Evolutionary conservation across 1,284 basidiomycete species (phyloP).

Genomic region (Naganishia sp.): DNA sequence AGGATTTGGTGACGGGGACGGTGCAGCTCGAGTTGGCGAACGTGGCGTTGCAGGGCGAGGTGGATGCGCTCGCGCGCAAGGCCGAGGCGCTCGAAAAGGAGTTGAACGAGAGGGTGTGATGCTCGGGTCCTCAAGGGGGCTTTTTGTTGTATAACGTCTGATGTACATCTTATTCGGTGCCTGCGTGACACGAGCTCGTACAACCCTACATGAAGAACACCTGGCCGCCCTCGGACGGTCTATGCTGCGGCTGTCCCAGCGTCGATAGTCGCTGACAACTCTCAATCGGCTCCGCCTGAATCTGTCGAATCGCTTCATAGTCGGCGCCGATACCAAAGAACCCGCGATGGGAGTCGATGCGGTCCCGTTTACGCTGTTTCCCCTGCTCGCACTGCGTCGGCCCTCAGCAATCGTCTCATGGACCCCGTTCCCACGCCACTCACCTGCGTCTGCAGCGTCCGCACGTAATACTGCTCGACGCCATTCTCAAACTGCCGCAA

Average conservation of each 20-base stretch:
- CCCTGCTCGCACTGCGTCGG: constrained; percentile 42
- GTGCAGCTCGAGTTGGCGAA: constrained; percentile 54
- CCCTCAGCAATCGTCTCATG: too few relatives aligned
- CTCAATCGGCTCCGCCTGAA: constrained; percentile 48
- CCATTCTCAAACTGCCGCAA: constrained; percentile 53
- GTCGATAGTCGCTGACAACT: constrained; percentile 72
- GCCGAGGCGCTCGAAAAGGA: constrained; percentile 46
- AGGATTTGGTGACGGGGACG: constrained; percentile 48
- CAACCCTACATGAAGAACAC: constrained; percentile 23
- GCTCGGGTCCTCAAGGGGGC: not conserved
- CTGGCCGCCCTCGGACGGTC: constrained; percentile 13
- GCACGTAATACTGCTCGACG: constrained; percentile 71
- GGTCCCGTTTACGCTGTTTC: constrained; percentile 41
- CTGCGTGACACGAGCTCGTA: not conserved
- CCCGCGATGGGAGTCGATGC: constrained; percentile 73
- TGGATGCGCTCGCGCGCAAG: constrained; percentile 44
- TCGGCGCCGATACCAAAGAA: constrained; percentile 86
- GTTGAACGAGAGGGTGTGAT: constrained; percentile 38
- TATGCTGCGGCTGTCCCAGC: constrained; percentile 22
- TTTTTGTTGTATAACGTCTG: constrained; percentile 18
- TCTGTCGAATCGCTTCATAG: constrained; percentile 66
- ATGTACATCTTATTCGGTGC: not conserved
- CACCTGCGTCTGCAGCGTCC: constrained; percentile 70
- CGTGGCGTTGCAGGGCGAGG: constrained; percentile 50
- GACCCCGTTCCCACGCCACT: constrained; percentile 45